Evolutionary conservation across 1,284 basidiomycete species (phyloP), one percentile per base, ranked within the genome.

Genomic region (Cryptococcus sp.): DNA sequence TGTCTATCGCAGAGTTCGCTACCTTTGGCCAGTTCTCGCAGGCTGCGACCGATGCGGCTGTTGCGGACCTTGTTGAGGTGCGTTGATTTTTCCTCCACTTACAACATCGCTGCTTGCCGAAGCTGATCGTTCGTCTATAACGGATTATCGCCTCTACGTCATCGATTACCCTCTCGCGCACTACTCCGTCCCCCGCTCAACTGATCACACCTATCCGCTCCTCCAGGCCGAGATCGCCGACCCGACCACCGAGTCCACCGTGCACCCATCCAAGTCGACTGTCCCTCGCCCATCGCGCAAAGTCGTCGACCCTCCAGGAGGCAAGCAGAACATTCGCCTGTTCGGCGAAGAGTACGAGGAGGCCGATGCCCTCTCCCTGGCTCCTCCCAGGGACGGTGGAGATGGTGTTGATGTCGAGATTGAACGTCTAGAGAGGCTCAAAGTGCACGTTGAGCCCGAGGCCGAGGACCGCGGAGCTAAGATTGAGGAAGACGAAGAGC

Each of bases 31-130:
- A 67, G 55, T 70, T 79, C 57, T 75, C 73, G 23, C 57, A 75
- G 55, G 74, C 72, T 20, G 75, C 75, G 30, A 79, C 77, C 2
- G 77, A 79, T 51, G 74, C 72, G 30, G 78, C 78, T 16, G 78
- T 79, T 19, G 69, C 68, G 22, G 78, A 79, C 62, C 71, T 79
- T 49, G 71, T 79, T 56, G 78, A 78, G 62, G 77, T 76, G 49
- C 48, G 72, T 61, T 30, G 17, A 13, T 48, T n/a, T 16, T 5
- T 19, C 7, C 5, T 23, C 47, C 6, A 22, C 3, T 35, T 35
- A 13, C 7, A 5, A 2, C 30, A 8, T 25, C 3, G 25, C 25
- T n/a, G 23, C 48, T 17, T 22, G n/a, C 5, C 51, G 46, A n/a
- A 11, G 22, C 38, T 22, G 10, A n/a, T 23, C 40, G 17, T 53